Conservation (phyloP, 78 protist species). For the Neovahlkampfia damariscottae region DNA sequence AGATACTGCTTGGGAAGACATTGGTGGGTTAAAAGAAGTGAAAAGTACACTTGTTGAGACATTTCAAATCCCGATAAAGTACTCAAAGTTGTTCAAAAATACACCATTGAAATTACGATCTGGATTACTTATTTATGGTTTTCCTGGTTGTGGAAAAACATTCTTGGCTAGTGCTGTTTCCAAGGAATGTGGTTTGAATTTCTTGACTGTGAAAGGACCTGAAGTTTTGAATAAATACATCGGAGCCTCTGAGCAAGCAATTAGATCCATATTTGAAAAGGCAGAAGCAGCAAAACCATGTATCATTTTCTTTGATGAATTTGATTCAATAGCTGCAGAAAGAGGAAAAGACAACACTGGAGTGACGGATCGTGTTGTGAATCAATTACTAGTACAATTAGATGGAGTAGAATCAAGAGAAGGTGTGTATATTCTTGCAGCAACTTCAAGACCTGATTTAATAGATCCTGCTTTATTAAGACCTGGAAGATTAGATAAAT, state of each 20-base stretch:
- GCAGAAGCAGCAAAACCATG: conserved; percentile 81
- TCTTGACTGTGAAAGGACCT: conserved; percentile 82
- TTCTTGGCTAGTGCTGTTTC: conserved; percentile 59
- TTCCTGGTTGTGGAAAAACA: conserved; percentile 89
- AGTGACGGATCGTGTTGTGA: conserved; percentile 90
- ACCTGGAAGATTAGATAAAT: conserved; percentile 85
- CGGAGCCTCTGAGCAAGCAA: conserved; percentile 72
- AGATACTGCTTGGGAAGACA: conserved; percentile 18
- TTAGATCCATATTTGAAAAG: conserved; percentile 62
- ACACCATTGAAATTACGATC: conserved; percentile 12
- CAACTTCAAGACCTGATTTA: conserved; percentile 71
- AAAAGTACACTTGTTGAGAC: conserved; percentile 15
- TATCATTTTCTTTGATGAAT: conserved; percentile 86
- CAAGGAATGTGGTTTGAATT: conserved; percentile 63
- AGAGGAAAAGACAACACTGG: conserved; percentile 67
- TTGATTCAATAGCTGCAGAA: conserved; percentile 75
- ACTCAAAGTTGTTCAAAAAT: not conserved
- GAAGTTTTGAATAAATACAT: conserved; percentile 86
- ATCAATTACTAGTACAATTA: conserved; percentile 72
- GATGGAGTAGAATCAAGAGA: conserved; percentile 82
- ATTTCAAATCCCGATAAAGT: conserved; percentile 13
- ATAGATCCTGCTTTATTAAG: conserved; percentile 89
- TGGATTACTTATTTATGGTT: conserved; percentile 68
- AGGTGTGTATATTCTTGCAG: conserved; percentile 79
- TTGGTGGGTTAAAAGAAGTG: conserved; percentile 15